These are phyloP conservation scores for Exobasidium rhododendri DNA, from an alignment of 1,284 basidiomycete genomes.

Conservation along the genomic window DNA sequence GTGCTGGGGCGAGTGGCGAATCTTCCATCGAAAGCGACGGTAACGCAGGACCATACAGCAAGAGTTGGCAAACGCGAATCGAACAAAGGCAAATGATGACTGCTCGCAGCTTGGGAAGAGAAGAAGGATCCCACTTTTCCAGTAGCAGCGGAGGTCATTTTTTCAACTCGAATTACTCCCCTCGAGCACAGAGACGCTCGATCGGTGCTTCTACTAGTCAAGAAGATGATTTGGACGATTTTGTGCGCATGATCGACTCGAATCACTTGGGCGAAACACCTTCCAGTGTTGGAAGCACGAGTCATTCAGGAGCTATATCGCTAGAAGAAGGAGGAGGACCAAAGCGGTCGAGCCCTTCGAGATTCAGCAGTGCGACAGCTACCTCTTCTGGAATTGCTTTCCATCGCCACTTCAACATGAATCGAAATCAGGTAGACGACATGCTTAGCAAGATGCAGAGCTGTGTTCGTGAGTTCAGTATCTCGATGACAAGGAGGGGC, in stretches of 20 bases:
- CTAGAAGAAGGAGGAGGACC: background rate
- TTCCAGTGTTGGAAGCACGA: background rate
- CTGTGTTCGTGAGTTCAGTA: slow-evolving; percentile 20
- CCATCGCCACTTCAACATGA: slow-evolving; percentile 14
- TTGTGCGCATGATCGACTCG: slow-evolving; percentile 34
- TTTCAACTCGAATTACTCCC: background rate
- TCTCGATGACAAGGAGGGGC: background rate
- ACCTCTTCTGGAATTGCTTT: background rate
- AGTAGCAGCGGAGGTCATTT: background rate
- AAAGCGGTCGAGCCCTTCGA: no score
- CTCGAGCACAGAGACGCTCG: background rate
- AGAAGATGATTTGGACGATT: slow-evolving; percentile 42
- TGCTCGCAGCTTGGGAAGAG: slow-evolving; percentile 9
- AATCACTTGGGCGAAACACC: slow-evolving; percentile 21
- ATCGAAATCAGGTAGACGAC: slow-evolving; percentile 37
- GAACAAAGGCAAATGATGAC: slow-evolving; percentile 30
- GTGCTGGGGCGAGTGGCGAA: slow-evolving; percentile 26
- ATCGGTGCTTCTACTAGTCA: slow-evolving; percentile 8
- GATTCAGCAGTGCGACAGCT: background rate
- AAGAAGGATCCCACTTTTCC: slow-evolving; percentile 3
- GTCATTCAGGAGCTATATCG: background rate
- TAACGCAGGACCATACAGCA: slow-evolving; percentile 21
- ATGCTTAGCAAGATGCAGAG: slow-evolving; percentile 39
- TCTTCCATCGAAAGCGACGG: slow-evolving; percentile 12
- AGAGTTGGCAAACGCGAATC: slow-evolving; percentile 38